Conservation (phyloP, 2,329 filamentous ascomycete genomes). For the Microdochium nivale region DNA sequence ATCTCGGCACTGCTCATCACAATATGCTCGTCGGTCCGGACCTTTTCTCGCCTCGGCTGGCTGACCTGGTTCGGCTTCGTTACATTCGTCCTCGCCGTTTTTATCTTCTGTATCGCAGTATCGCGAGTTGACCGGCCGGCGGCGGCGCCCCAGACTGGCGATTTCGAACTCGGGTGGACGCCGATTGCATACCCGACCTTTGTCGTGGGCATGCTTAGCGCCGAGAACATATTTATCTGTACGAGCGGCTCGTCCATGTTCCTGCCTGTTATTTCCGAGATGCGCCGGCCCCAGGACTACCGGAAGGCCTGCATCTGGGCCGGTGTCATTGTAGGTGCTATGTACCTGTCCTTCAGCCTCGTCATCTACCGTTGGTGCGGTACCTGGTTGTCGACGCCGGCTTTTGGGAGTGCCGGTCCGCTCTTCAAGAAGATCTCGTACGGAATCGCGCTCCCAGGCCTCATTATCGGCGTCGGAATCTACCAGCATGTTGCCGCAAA, state of each 20-base stretch:
- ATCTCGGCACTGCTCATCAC: slow-evolving; percentile 13
- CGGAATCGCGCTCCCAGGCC: slow-evolving; percentile 19
- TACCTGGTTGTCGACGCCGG: slow-evolving; percentile 17
- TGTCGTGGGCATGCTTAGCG: slow-evolving; percentile 42
- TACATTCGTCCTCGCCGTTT: slow-evolving; percentile 38
- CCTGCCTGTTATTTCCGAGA: slow-evolving; percentile 49
- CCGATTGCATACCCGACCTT: slow-evolving; percentile 43
- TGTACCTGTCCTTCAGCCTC: slow-evolving; percentile 19
- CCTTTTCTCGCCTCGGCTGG: slow-evolving; percentile 8
- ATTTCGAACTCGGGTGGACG: slow-evolving; percentile 44
- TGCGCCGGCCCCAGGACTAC: slow-evolving; percentile 43
- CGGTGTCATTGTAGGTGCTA: slow-evolving; percentile 12
- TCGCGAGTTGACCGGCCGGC: slow-evolving; percentile 44
- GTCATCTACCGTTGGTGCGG: slow-evolving; percentile 22
- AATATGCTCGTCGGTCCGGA: slow-evolving; percentile 12
- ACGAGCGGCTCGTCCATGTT: slow-evolving; percentile 43
- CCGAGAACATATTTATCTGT: slow-evolving; percentile 45
- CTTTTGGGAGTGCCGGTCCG: slow-evolving; percentile 15
- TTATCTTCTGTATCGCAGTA: slow-evolving; percentile 23
- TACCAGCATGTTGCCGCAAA: slow-evolving; percentile 30
- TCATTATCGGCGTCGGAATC: slow-evolving; percentile 18
- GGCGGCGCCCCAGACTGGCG: slow-evolving; percentile 43
- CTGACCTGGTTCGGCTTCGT: slow-evolving; percentile 36
- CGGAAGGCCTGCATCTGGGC: slow-evolving; percentile 13
- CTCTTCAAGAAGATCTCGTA: slow-evolving; percentile 23